A percentile compares a stretch with the other conserved stretches of the same genome.
Conservation (phyloP, 495 filamentous ascomycete species). For the Aspergillus bertholletiae region DNA sequence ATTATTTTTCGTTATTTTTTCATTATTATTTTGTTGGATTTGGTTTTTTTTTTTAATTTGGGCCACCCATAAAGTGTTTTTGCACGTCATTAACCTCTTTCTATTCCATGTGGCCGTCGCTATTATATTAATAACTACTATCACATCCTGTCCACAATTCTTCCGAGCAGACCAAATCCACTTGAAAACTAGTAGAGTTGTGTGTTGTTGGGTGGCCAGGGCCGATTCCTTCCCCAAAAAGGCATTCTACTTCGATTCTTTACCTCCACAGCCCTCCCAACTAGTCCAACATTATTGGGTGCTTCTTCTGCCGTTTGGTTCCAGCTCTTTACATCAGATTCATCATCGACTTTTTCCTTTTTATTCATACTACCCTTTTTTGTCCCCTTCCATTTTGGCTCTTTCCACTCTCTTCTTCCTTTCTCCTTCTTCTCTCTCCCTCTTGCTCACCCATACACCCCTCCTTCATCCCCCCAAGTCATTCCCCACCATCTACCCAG, state of each 20-base stretch:
- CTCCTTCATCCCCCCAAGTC: not conserved
- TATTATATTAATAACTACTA: slow-evolving; percentile 19
- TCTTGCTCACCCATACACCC: not conserved
- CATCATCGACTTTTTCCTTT: not conserved
- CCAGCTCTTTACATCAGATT: slow-evolving; percentile 6
- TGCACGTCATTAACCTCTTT: slow-evolving; percentile 11
- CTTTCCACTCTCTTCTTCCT: slow-evolving; percentile 13
- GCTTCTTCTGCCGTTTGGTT: slow-evolving; percentile 11
- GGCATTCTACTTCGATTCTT: slow-evolving; percentile 4
- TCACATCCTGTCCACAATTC: slow-evolving; percentile 20
- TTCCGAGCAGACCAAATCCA: slow-evolving; percentile 15
- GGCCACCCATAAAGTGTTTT: slow-evolving; percentile 2
- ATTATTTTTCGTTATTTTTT: too few species aligned
- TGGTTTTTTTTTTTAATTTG: slow-evolving; percentile 3
- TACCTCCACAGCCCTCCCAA: slow-evolving; percentile 7
- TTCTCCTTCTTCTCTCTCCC: slow-evolving; percentile 8
- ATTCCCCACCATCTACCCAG: not conserved
- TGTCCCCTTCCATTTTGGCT: slow-evolving; percentile 14
- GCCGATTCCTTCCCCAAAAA: slow-evolving; percentile 1
- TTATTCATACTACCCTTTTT: slow-evolving; percentile 2
- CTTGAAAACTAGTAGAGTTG: not conserved
- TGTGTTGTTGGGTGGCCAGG: slow-evolving; percentile 10
- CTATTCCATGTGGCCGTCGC: slow-evolving; percentile 21
- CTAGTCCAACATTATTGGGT: slow-evolving; percentile 15
- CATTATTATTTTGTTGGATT: too few species aligned